A percentile compares a stretch with the other conserved stretches of the same genome.
Conservation (phyloP, 75 land plant species). For the Azolla pinnata region DNA sequence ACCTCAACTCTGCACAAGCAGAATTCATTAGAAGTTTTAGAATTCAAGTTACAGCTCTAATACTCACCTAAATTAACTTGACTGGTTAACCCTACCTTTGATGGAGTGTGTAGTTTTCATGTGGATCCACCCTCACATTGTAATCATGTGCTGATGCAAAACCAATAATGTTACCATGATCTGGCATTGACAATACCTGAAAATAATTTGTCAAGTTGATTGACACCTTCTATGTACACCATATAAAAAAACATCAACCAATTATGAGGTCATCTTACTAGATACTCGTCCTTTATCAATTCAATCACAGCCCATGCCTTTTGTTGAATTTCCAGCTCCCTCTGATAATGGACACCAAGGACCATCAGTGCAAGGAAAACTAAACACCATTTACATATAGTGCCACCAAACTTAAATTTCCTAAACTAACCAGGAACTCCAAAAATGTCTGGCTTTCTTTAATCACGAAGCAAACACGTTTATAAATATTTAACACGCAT, state of each 20-base stretch:
- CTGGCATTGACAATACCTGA: slow-evolving; percentile 86
- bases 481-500: too few relatives aligned
- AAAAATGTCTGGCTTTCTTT: too few relatives aligned
- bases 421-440: too few relatives aligned
- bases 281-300: slow-evolving; percentile 79
- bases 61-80: background rate
- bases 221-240: background rate
- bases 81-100: slow-evolving; percentile 43
- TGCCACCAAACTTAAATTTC: too few relatives aligned
- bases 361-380: too few relatives aligned
- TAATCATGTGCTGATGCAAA: slow-evolving; percentile 76
- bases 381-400: too few relatives aligned
- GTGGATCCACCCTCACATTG: slow-evolving; percentile 59
- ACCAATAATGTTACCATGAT: slow-evolving; percentile 50
- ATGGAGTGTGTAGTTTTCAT: slow-evolving; percentile 44
- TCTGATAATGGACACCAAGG: too few relatives aligned
- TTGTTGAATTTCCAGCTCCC: slow-evolving; percentile 38
- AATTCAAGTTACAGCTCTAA: background rate
- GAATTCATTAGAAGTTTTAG: background rate
- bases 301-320: slow-evolving; percentile 75
- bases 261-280: slow-evolving; percentile 35
- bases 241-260: background rate
- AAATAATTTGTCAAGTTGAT: background rate
- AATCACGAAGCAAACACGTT: too few relatives aligned
- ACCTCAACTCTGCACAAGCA: slow-evolving; percentile 45